phyloP scores from a whole-genome alignment of 2,329 filamentous ascomycete species.

The Alternaria arbusti region DNA sequence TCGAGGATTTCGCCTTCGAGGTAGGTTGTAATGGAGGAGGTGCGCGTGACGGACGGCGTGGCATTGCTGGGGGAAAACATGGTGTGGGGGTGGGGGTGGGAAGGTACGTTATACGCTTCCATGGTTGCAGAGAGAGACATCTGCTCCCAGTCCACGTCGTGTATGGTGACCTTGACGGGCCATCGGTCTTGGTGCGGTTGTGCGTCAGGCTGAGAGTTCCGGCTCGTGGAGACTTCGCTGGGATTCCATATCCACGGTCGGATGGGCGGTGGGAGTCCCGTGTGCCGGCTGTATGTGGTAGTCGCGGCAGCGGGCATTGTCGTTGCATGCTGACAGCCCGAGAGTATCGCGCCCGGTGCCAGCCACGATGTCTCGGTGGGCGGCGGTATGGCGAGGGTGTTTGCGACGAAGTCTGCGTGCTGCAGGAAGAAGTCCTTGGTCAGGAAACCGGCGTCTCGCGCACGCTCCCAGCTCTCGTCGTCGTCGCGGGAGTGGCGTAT shows the following conservation, averaged over 20 bases:
- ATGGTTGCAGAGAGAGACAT: conserved; percentile 72
- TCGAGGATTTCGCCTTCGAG: conserved; percentile 74
- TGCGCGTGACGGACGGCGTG: conserved; percentile 35
- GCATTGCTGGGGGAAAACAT: conserved; percentile 24
- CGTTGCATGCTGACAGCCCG: conserved; percentile 66
- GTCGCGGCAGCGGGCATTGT: conserved; percentile 37
- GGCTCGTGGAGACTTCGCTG: conserved; percentile 36
- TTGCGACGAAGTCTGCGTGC: conserved; percentile 64
- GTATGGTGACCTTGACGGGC: conserved; percentile 71
- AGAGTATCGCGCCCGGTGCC: conserved; percentile 65
- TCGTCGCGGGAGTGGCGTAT: conserved; percentile 61
- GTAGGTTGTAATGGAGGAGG: conserved; percentile 65
- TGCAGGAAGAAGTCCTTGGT: conserved; percentile 61
- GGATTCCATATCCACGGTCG: conserved; percentile 49
- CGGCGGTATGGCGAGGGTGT: conserved; percentile 58
- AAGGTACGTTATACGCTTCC: conserved; percentile 72
- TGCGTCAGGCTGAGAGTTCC: conserved; percentile 23
- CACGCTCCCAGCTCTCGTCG: conserved; percentile 61
- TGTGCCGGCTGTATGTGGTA: conserved; percentile 18
- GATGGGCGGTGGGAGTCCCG: conserved; percentile 34
- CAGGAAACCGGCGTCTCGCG: conserved; percentile 61
- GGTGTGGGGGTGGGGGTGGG: conserved; percentile 46
- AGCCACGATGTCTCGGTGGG: conserved; percentile 67
- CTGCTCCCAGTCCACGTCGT: conserved; percentile 64
- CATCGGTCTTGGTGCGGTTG: conserved; percentile 62